Base-by-base conservation (phyloP, 2,329 filamentous ascomycete species). In the Xenosphaeropsis pyriputrescens region DNA sequence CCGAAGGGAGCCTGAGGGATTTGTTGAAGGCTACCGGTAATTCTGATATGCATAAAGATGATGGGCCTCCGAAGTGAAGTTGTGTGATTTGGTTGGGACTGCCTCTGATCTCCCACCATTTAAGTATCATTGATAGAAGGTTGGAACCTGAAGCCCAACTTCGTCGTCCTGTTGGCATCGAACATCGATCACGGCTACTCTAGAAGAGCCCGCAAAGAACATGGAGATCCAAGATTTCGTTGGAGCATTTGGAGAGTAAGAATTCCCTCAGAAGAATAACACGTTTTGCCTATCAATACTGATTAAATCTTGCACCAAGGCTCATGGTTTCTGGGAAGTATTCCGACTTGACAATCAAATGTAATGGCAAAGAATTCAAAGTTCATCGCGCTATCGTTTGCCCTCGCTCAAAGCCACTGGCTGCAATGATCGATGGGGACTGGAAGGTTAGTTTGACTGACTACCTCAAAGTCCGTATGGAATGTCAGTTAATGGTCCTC, bases 1-100 rank as follows among this genome's bases (percentile, higher is more conserved):
- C 72, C 1, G 71, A 74, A 50, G 69, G 70, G 2, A 74, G 65
- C 38, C 55, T 77, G 16, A 60, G 69, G 38, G 63, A 70, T 32
- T 50, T 77, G 14, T 53, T 77, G 9, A 67, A 59, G 43, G 50
- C 52, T 5, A 51, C 53, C 3, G 54, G 61, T 14, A 34, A 37
- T 16, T 47, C 54, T 31, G 45, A 38, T 22, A 57, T 55, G 38
- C 52, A 52, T 13, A 57, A 57, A 32, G 39, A 39, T 12, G 36
- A 53, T 31, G 45, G 8, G 22, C 8, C 12, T 26, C 22, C 22
- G 8, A 26, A 26, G 8, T 26, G 22, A 26, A 26, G 8, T 5
- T 26, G 22, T 26, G 5, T 19, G 8, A 5, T 26, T 6, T 26
- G 22, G 22, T 6, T 9, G 8, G 8, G 12, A 9, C 8, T 9